Base-by-base conservation (phyloP, 805 yeast species). In the Pichia kluyveri region DNA sequence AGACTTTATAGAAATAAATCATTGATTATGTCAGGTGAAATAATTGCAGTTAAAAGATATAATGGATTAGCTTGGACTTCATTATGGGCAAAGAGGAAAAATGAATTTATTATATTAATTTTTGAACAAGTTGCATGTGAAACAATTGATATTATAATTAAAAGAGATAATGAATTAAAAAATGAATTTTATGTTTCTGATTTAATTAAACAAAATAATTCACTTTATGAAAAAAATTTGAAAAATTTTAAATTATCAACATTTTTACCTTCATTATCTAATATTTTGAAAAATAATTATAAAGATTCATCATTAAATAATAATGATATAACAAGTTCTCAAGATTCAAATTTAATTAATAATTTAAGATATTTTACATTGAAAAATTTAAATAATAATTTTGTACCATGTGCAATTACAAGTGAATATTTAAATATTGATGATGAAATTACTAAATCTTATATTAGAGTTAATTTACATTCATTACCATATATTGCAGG, bases 401-500 rank as follows among this genome's bases (percentile, higher is more conserved):
- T 71, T 59, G 73, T 80, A 12, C 95, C 95, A 0, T 83, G 90
- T 69, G 93, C 93, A 1, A 73, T 82, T 6, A 75, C 87, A 0
- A 76, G 86, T 1, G 76, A 76, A 32, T 77, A 80, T 3, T 57
- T 82, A 23, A 79, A 79, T 45, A 71, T 73, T 45, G 72, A 69
- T 17, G 23, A 38, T 17, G n/a, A 43, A n/a, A 30, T 31, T 12
- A 41, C 38, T 4, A 43, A 42, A 38, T 54, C 69, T 1, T 60
- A 60, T 23, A 61, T 81, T 19, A 77, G 83, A 57, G 60, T 86
- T 47, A 82, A 84, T 54, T 73, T 87, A 18, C 90, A 85, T 58
- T 73, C 90, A 5, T 65, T 87, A 56, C 96, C 96, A 0, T 86
- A 86, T 63, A 85, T 87, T 56, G 93, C 96, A 1, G 96, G 96